A percentile compares a stretch with the other conserved stretches of the same genome.
Evolutionary conservation across 768 basidiomycete genomes (phyloP).

Genomic region (Leccinum rimulosum): DNA sequence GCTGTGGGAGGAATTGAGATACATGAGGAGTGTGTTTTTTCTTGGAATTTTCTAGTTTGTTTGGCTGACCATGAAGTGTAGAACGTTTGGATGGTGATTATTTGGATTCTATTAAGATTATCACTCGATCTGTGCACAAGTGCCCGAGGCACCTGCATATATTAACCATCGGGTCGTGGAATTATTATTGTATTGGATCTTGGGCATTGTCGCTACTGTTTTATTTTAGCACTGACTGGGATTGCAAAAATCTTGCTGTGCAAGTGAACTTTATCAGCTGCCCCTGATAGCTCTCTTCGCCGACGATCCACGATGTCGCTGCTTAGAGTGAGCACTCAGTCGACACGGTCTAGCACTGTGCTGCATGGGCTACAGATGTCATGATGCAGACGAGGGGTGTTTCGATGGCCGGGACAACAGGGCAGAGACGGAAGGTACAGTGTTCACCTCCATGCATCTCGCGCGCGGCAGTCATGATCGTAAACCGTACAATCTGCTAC

Average conservation of each 20-base stretch:
- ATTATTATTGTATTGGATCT: neutral
- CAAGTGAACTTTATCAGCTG: neutral
- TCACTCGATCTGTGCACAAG: neutral
- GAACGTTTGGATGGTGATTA: slow-evolving; percentile 32
- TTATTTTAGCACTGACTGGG: neutral
- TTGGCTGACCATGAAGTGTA: slow-evolving; percentile 14
- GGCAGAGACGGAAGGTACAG: neutral
- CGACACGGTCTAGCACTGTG: neutral
- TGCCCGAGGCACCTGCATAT: neutral
- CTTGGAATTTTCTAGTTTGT: neutral
- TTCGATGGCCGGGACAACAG: neutral
- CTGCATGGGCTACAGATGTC: too few relatives aligned
- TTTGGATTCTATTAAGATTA: neutral
- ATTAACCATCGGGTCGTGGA: neutral
- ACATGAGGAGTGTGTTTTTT: slow-evolving; percentile 38
- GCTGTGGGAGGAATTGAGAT: slow-evolving; percentile 41
- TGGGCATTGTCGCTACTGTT: neutral
- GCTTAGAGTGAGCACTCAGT: neutral
- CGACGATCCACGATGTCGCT: neutral
- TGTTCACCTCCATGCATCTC: neutral
- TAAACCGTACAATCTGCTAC: too few relatives aligned
- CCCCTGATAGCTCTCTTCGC: neutral
- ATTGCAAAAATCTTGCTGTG: neutral
- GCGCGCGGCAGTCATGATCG: too few relatives aligned
- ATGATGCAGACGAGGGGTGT: neutral